phyloP scores from a whole-genome alignment of 1,284 basidiomycete genomes.

The Ustilago crameri region DNA sequence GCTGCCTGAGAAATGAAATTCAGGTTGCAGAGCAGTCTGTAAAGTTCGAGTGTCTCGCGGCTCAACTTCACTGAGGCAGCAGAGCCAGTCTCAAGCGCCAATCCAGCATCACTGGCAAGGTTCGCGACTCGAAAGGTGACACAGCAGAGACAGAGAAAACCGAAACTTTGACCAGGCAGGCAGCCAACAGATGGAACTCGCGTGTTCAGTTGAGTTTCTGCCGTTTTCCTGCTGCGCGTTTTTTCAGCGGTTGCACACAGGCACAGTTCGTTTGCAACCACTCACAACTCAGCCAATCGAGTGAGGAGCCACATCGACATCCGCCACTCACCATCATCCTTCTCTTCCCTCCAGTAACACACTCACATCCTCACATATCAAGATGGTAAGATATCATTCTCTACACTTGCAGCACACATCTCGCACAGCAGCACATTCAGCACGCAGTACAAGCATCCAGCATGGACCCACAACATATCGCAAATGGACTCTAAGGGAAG shows the following conservation, averaged over 20 bases:
- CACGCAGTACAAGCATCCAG: constrained; percentile 1
- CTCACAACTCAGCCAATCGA: constrained; percentile 13
- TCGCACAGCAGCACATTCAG: constrained; percentile 22
- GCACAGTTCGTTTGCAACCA: not conserved
- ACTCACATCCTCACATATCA: constrained; percentile 48
- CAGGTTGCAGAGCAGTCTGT: constrained; percentile 6
- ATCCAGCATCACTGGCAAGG: not conserved
- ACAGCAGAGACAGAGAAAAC: not conserved
- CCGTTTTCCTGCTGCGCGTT: not conserved
- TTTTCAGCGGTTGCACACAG: constrained; percentile 1
- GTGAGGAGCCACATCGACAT: constrained; percentile 13
- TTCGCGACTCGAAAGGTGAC: no score
- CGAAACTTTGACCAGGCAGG: no score
- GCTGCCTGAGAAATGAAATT: not conserved
- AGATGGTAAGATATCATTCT: constrained; percentile 44
- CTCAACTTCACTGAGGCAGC: constrained; percentile 5
- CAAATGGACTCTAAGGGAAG: no score
- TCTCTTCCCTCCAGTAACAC: constrained; percentile 35
- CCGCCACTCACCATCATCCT: constrained; percentile 39
- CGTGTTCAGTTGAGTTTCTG: constrained; percentile 1
- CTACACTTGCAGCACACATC: constrained; percentile 12
- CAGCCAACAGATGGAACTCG: not conserved
- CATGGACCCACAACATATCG: not conserved
- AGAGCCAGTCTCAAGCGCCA: constrained; percentile 3
- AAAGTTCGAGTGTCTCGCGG: not conserved